Base-by-base conservation (phyloP, 1,284 basidiomycete species). In the Xerocomus nothofagi region DNA sequence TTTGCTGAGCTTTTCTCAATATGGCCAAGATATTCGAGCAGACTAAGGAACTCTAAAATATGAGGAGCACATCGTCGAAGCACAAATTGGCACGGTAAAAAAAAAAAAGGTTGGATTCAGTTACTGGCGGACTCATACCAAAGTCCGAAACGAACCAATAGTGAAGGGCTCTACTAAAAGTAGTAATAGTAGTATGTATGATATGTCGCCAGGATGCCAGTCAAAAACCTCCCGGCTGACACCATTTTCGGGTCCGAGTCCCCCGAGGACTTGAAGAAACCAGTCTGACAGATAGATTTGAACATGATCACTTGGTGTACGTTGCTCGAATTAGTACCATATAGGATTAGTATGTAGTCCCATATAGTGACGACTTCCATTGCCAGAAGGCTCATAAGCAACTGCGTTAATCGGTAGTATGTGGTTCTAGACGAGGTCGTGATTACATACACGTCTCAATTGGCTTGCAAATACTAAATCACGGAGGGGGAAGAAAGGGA, bases 291-390 rank as follows among this genome's bases (percentile, higher is more conserved):
- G 29, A 42, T 27, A 14, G 18, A 55, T 39, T 44, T 8, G 24
- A 31, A 14, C 31, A 33, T 21, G 14, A 36, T 31, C 7, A n/a
- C 45, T 34, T 34, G 45, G 47, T 48, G 39, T 27, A 50, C 44
- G 36, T 38, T 48, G 56, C 39, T 47, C 51, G 38, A 30, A 20
- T 20, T 42, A 15, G 6, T 15, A 37, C 18, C 15, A 46, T n/a
- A n/a, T n/a, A n/a, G n/a, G n/a, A n/a, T n/a, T n/a, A n/a, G n/a
- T n/a, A n/a, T n/a, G n/a, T n/a, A n/a, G n/a, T n/a, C n/a, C n/a
- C n/a, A n/a, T n/a, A n/a, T n/a, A n/a, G n/a, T n/a, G n/a, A 37
- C 18, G 6, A 44, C 46, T 55, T 59, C 48, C 63, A 59, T 63
- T 57, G 38, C 15, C 39, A 36, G 51, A 46, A 59, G 47, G 4